Evolutionary conservation across 2,329 filamentous ascomycete species (phyloP).

Genomic region (Exophiala spinifera): DNA sequence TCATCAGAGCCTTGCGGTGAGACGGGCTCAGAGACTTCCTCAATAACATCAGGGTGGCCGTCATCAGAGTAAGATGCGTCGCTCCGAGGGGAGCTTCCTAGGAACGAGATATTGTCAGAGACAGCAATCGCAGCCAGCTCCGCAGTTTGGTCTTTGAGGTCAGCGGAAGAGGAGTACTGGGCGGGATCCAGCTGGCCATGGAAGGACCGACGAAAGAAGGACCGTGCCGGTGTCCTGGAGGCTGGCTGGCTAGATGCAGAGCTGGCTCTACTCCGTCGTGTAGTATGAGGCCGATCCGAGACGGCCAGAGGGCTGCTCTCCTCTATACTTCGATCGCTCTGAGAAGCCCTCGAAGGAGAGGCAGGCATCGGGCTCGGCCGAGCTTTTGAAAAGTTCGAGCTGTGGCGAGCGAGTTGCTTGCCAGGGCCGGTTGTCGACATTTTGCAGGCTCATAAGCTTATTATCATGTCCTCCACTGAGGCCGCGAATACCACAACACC

Average conservation of each 20-base stretch:
- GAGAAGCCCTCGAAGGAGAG: slow-evolving; percentile 20
- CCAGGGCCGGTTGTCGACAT: slow-evolving; percentile 20
- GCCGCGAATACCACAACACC: slow-evolving; percentile 7
- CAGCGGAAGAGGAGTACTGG: slow-evolving; percentile 70
- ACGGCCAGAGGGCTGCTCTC: slow-evolving; percentile 19
- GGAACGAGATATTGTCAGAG: slow-evolving; percentile 47
- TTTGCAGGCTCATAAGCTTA: slow-evolving; percentile 15
- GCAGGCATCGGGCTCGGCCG: slow-evolving; percentile 14
- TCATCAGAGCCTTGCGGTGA: slow-evolving; percentile 46
- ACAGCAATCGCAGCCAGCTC: slow-evolving; percentile 81
- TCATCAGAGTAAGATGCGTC: slow-evolving; percentile 20
- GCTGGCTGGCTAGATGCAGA: slow-evolving; percentile 25
- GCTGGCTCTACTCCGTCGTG: slow-evolving; percentile 20
- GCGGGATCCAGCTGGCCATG: slow-evolving; percentile 55
- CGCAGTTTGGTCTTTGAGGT: slow-evolving; percentile 80
- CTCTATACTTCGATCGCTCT: slow-evolving; percentile 18
- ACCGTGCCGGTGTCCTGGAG: slow-evolving; percentile 41
- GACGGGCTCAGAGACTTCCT: slow-evolving; percentile 60
- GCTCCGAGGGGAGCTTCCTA: slow-evolving; percentile 19
- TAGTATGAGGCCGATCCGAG: slow-evolving; percentile 20
- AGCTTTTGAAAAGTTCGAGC: slow-evolving; percentile 16
- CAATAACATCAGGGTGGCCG: slow-evolving; percentile 48
- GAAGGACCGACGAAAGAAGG: slow-evolving; percentile 46
- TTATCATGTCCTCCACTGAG: slow-evolving; percentile 15
- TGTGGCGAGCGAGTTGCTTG: slow-evolving; percentile 23